A percentile compares a stretch with the other conserved stretches of the same genome.
Evolutionary conservation across 2,329 filamentous ascomycete species (phyloP).

Genomic region (Sclerotinia minor): DNA sequence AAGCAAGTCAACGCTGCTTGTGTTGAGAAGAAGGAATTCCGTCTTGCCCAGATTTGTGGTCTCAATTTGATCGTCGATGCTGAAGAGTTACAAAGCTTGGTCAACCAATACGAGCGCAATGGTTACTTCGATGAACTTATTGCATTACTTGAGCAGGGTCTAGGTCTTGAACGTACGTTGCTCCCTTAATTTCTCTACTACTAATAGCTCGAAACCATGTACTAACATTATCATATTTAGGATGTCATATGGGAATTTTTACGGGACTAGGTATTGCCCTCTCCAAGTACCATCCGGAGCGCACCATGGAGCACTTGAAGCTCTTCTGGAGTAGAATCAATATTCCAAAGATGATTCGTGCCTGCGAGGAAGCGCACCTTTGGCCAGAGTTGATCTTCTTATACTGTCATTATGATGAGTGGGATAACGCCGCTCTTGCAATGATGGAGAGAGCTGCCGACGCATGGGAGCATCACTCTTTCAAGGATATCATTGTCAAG

Average conservation of each 20-base stretch:
- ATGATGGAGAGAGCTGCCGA: conserved; percentile 98
- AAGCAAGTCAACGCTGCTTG: conserved; percentile 97
- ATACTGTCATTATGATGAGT: conserved; percentile 98
- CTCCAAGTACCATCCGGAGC: conserved; percentile 91
- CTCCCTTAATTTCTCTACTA: conserved; percentile 2
- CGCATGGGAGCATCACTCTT: conserved; percentile 98
- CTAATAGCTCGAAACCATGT: conserved; percentile 10
- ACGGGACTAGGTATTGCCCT: conserved; percentile 89
- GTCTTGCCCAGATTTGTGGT: conserved; percentile 96
- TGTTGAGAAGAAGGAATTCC: conserved; percentile 97
- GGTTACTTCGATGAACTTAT: conserved; percentile 99
- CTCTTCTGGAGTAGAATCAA: conserved; percentile 98
- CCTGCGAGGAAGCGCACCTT: conserved; percentile 89
- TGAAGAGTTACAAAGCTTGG: conserved; percentile 87
- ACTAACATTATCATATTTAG: conserved; percentile 48
- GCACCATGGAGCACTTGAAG: conserved; percentile 97
- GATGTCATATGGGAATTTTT: conserved; percentile 94
- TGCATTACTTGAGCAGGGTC: conserved; percentile 85
- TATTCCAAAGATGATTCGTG: conserved; percentile 93
- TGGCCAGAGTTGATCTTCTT: conserved; percentile 98
- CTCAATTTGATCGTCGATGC: conserved; percentile 97
- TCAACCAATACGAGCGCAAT: conserved; percentile 94
- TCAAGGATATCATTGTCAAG: conserved; percentile 98
- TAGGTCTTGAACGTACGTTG: conserved; percentile 60
- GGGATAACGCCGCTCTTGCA: conserved; percentile 91